These are phyloP conservation scores for Pestalotiopsis fici DNA, from an alignment of 2,329 filamentous ascomycete species.

Conservation along the genomic window DNA sequence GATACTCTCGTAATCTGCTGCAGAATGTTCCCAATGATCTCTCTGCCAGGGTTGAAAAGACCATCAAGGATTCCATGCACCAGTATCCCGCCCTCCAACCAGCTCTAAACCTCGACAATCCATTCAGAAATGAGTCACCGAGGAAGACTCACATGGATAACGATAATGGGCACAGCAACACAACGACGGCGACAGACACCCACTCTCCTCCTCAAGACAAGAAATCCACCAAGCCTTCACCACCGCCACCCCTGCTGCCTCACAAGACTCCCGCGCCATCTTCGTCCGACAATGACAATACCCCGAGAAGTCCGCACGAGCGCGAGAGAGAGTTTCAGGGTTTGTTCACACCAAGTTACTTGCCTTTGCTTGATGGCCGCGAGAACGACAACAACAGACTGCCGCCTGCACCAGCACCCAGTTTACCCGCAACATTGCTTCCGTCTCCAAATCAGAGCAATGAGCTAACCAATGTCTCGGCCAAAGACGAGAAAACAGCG, in stretches of 20 bases:
- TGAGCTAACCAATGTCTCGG: constrained; percentile 23
- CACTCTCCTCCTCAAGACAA: not conserved
- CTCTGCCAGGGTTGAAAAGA: constrained; percentile 45
- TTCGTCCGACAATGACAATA: constrained; percentile 25
- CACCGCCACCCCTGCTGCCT: constrained; percentile 41
- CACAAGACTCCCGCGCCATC: constrained; percentile 35
- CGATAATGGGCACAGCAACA: constrained; percentile 7
- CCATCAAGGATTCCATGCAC: constrained; percentile 44
- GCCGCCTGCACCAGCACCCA: constrained; percentile 12
- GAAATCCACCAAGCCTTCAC: constrained; percentile 27
- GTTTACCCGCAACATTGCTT: constrained; percentile 12
- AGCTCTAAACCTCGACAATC: constrained; percentile 27
- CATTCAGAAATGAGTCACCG: constrained; percentile 34
- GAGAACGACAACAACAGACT: constrained; percentile 27
- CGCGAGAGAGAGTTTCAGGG: constrained; percentile 62
- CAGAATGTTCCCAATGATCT: constrained; percentile 46
- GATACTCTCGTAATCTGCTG: constrained; percentile 53
- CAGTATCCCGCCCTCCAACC: constrained; percentile 47
- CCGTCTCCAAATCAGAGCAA: constrained; percentile 25
- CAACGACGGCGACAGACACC: not conserved
- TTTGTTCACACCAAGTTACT: constrained; percentile 63
- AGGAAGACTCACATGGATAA: not conserved
- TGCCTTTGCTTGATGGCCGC: constrained; percentile 59
- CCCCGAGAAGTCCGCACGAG: constrained; percentile 48
- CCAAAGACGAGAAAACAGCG: constrained; percentile 11